Base-by-base conservation (phyloP, 2,329 filamentous ascomycete genomes). In the Dactylonectria estremocensis region DNA sequence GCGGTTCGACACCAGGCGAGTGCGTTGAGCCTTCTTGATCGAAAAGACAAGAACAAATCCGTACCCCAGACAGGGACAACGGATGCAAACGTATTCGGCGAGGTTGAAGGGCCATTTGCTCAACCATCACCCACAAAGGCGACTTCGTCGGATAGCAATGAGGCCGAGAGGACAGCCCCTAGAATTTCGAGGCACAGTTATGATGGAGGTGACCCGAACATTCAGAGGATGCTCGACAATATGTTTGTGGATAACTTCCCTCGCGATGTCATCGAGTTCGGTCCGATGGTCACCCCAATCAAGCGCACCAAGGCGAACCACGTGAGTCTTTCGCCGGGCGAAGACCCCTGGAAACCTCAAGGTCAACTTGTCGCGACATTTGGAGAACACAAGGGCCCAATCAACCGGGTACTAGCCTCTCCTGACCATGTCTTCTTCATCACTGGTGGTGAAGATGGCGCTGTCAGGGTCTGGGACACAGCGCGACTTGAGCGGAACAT, bases 401-500 rank as follows among this genome's bases (percentile, higher is more conserved):
- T 98, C 70, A 97, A 93, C 76, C 90, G 95, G 10, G 89, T 98
- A 11, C 86, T 93, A 2, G 89, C 94, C 8, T 92, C 96, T 2
- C 94, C 95, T 0, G 96, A 99, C 77, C 95, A 99, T 78, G 84
- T 91, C 5, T 99, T 99, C 82, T 99, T 99, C 80, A 88, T 98
- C 64, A 98, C 96, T 1, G 95, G 91, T 7, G 95, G 95, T 10
- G 94, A 97, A 76, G 96, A 99, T 80, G 94, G 96, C 3, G 90
- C 89, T 7, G 93, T 98, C 64, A 97, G 94, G 77, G 88, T 99
- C 5, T 99, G 96, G 96, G 96, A 99, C 81, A 92, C 94, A 28
- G 91, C 91, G 28, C 89, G 96, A 24, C 86, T 99, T 7, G 96
- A 99, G 81, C 92, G 95, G 50, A 98, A 98, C 77, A 90, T 98